Conservation (phyloP, 225 moss, liverwort and hornwort genomes). For the Neckera pumila region DNA sequence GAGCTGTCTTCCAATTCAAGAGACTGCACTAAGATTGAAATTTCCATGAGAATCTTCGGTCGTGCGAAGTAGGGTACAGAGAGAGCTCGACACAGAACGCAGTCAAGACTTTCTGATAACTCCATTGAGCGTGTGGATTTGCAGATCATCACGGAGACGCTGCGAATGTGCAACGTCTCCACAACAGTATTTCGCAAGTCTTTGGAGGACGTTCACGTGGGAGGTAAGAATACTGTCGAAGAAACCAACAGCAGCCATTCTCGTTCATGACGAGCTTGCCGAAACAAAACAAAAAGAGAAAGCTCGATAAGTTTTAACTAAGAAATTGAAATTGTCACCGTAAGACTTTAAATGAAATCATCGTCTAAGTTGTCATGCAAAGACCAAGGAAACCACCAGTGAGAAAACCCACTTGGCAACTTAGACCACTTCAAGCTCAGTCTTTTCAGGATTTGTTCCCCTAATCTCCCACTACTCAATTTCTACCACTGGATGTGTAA, state of each 20-base stretch:
- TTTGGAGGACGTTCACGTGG: conserved; percentile 34
- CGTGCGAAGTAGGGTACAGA: no score
- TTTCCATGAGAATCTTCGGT: background rate
- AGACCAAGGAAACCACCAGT: background rate
- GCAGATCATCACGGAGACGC: conserved; percentile 51
- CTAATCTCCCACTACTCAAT: background rate
- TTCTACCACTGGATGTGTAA: background rate
- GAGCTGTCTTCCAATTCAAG: background rate
- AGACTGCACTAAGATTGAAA: background rate
- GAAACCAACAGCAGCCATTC: background rate
- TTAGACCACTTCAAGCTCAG: background rate
- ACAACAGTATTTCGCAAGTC: conserved; percentile 34
- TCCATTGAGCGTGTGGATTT: background rate
- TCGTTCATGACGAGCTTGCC: background rate
- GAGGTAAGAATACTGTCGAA: conserved; percentile 1
- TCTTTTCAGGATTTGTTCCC: background rate
- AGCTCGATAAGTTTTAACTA: background rate
- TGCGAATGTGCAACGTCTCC: conserved; percentile 44
- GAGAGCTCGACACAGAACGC: background rate
- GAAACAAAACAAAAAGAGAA: background rate
- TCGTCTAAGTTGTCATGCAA: background rate
- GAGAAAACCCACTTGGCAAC: background rate
- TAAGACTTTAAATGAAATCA: background rate
- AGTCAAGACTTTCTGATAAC: background rate
- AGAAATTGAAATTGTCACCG: background rate